These are phyloP conservation scores for Collybia mongolica DNA, from an alignment of 768 basidiomycete species.

Conservation along the genomic window DNA sequence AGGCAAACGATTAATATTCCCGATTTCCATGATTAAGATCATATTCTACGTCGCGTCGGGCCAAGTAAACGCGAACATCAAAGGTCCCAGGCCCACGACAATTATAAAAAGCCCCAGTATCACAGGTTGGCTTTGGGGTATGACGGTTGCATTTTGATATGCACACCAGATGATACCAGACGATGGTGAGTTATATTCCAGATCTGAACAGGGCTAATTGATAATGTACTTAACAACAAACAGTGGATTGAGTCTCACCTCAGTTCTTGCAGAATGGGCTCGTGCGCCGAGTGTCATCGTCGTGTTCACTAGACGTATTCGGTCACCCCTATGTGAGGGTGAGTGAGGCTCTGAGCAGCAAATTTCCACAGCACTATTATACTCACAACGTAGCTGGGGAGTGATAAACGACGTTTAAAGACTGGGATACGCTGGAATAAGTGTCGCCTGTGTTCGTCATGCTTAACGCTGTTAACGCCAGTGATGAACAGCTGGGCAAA, in stretches of 20 bases:
- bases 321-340: constrained; percentile 38
- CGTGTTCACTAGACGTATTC: constrained; percentile 49
- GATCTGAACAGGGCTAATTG: constrained; percentile 32
- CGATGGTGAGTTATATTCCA: constrained; percentile 55
- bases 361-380: not conserved
- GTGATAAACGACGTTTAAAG: constrained; percentile 54
- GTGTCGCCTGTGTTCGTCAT: constrained; percentile 21
- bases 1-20: too few species aligned
- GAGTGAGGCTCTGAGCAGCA: not conserved
- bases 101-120: not conserved
- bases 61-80: too few species aligned
- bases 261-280: constrained; percentile 45
- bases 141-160: constrained; percentile 55
- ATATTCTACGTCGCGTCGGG: too few species aligned
- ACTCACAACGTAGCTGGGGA: constrained; percentile 52
- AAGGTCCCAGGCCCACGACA: too few species aligned
- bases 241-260: constrained; percentile 28
- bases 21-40: too few species aligned
- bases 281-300: constrained; percentile 50
- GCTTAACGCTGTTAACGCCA: constrained; percentile 39
- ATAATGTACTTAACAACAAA: not conserved
- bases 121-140: constrained; percentile 25
- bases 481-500: constrained; percentile 46
- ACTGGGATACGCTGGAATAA: constrained; percentile 43
- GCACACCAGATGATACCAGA: constrained; percentile 52